Conservation (phyloP, 179 eudicot genomes). For the Spinacia oleracea region DNA sequence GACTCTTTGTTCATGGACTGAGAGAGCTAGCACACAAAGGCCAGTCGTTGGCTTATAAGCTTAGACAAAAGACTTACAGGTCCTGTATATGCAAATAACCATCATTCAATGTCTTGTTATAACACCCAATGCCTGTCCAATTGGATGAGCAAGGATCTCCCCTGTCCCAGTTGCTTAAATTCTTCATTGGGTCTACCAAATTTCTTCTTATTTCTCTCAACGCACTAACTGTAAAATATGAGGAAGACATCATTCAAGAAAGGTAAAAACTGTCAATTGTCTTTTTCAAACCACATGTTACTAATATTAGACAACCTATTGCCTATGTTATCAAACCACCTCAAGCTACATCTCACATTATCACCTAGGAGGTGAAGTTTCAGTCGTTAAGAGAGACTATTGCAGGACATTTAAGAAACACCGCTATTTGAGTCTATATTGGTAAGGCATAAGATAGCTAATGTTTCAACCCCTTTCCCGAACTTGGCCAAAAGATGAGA, state of each 20-base stretch:
- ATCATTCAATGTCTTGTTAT: conserved; percentile 49
- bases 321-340: not conserved
- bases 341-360: not conserved
- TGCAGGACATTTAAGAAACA: not conserved
- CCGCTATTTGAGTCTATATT: not conserved
- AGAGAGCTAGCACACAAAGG: not conserved
- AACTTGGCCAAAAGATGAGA: not conserved
- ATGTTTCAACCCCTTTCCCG: not conserved
- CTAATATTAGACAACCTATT: no score
- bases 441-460: not conserved
- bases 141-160: conserved; percentile 80
- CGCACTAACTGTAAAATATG: conserved; percentile 52
- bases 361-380: not conserved
- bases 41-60: not conserved
- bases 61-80: conserved; percentile 44
- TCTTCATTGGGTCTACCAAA: conserved; percentile 55
- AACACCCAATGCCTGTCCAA: conserved; percentile 79
- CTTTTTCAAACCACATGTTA: not conserved
- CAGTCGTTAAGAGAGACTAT: not conserved
- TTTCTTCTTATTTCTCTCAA: conserved; percentile 46
- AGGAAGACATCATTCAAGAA: not conserved
- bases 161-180: conserved; percentile 52
- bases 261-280: not conserved
- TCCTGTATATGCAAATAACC: conserved; percentile 73
- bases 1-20: no score